phyloP scores from a whole-genome alignment of 75 land plant genomes.

The Cupressus sempervirens region DNA sequence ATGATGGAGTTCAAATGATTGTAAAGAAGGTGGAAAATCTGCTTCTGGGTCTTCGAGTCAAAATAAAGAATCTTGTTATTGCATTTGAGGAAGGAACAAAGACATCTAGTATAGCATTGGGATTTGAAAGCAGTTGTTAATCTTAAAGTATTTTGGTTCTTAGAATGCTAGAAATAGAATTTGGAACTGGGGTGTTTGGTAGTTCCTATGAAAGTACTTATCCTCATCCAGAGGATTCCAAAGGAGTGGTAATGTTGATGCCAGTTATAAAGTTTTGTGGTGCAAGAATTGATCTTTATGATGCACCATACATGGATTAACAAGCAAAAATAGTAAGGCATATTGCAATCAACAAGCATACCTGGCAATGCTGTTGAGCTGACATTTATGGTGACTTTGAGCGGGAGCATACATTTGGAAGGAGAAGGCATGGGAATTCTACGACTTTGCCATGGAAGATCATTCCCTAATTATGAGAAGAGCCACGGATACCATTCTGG shows the following conservation, averaged over 20 bases:
- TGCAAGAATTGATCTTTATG: conserved; percentile 60
- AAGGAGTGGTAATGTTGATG: conserved; percentile 36
- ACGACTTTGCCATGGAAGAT: too few species aligned
- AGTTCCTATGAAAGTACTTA: conserved; percentile 11
- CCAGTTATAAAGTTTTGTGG: conserved; percentile 66
- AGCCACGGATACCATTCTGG: too few species aligned
- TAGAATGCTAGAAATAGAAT: conserved; percentile 57
- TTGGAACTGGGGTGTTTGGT: conserved; percentile 53
- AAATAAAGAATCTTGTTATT: conserved; percentile 54
- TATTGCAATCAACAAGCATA: conserved; percentile 3
- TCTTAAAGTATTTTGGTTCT: conserved; percentile 32
- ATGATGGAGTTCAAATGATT: conserved; percentile 86
- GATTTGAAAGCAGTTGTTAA: conserved; percentile 11
- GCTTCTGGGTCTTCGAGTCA: conserved; percentile 66
- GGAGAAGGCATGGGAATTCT: too few species aligned
- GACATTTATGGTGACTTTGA: conserved; percentile 20
- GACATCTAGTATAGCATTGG: not conserved
- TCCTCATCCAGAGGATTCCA: conserved; percentile 15
- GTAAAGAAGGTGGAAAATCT: conserved; percentile 71
- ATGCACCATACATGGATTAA: conserved; percentile 20
- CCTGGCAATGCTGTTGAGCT: too few species aligned
- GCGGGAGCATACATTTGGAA: too few species aligned
- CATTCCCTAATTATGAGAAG: too few species aligned
- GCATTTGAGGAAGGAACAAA: conserved; percentile 47
- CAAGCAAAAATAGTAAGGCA: not conserved